phyloP scores from a whole-genome alignment of 139 green algal genomes.

The Dunaliella primolecta region DNA sequence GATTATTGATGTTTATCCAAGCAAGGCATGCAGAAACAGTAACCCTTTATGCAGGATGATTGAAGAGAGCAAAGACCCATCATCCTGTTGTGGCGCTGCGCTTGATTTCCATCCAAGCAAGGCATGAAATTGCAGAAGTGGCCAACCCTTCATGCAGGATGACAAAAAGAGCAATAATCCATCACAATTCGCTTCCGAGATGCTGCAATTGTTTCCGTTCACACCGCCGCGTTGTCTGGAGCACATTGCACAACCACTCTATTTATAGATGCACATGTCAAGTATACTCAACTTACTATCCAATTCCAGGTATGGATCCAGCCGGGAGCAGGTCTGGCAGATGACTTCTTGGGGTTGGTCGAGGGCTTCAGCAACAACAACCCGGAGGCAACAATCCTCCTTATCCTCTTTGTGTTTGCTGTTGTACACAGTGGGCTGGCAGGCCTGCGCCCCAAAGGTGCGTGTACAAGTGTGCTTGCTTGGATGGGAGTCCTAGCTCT shows the following conservation, averaged over 20 bases:
- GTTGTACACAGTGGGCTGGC: constrained; percentile 86
- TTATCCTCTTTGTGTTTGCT: constrained; percentile 85
- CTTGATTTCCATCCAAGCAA: too few relatives aligned
- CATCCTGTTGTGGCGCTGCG: too few relatives aligned
- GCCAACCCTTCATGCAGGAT: too few relatives aligned
- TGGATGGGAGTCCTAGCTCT: not conserved
- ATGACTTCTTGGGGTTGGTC: constrained; percentile 62
- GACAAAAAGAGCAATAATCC: too few relatives aligned
- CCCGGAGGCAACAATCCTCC: constrained; percentile 71
- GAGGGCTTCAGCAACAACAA: constrained; percentile 44
- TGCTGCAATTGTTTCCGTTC: too few relatives aligned
- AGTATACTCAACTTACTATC: not conserved
- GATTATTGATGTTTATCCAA: too few relatives aligned
- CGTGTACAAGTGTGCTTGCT: not conserved
- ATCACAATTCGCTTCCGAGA: too few relatives aligned
- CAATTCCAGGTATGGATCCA: constrained; percentile 83
- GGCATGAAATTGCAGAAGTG: too few relatives aligned
- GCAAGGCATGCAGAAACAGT: too few relatives aligned
- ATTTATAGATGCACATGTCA: not conserved
- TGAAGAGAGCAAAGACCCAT: too few relatives aligned
- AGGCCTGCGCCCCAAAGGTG: constrained; percentile 74
- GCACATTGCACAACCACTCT: not conserved
- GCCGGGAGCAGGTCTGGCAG: constrained; percentile 62
- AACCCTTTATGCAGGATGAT: too few relatives aligned
- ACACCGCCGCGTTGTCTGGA: too few relatives aligned